A percentile compares a stretch with the other conserved stretches of the same genome.
phyloP scores from a whole-genome alignment of 2,329 filamentous ascomycete species.

The Epichloe baconii region DNA sequence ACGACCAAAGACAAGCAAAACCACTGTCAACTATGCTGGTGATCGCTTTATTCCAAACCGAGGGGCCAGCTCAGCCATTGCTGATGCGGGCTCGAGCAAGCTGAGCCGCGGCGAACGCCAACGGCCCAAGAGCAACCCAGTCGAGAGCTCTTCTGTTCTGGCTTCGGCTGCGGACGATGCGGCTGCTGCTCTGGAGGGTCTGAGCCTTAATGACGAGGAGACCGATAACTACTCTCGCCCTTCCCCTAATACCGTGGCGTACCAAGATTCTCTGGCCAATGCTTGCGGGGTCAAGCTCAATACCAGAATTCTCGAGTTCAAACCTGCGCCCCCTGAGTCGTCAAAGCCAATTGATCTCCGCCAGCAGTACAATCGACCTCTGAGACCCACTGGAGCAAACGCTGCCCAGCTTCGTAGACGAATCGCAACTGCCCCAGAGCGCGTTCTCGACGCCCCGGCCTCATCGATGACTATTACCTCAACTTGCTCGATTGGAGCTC shows the following conservation, averaged over 20 bases:
- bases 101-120: conserved; percentile 58
- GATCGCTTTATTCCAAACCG: conserved; percentile 97
- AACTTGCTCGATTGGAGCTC: conserved; percentile 98
- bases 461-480: conserved; percentile 98
- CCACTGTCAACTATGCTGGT: conserved; percentile 63
- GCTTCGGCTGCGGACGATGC: conserved; percentile 71
- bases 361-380: conserved; percentile 92
- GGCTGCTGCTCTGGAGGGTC: conserved; percentile 63
- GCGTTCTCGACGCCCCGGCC: conserved; percentile 86
- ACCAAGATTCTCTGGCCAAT: conserved; percentile 79
- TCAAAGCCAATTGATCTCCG: conserved; percentile 96
- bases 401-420: conserved; percentile 82
- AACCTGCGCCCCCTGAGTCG: conserved; percentile 95
- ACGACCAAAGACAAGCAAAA: conserved; percentile 55
- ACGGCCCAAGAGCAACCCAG: conserved; percentile 56
- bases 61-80: conserved; percentile 74
- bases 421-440: conserved; percentile 87
- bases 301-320: conserved; percentile 94
- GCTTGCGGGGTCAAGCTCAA: conserved; percentile 89
- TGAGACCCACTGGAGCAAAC: conserved; percentile 61
- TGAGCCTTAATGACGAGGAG: conserved; percentile 62
- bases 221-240: conserved; percentile 58
- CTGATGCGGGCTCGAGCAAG: conserved; percentile 72
- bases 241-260: conserved; percentile 77
- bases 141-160: conserved; percentile 63